Base-by-base conservation (phyloP, 2,329 filamentous ascomycete species). In the Clarireedia homoeocarpa region DNA sequence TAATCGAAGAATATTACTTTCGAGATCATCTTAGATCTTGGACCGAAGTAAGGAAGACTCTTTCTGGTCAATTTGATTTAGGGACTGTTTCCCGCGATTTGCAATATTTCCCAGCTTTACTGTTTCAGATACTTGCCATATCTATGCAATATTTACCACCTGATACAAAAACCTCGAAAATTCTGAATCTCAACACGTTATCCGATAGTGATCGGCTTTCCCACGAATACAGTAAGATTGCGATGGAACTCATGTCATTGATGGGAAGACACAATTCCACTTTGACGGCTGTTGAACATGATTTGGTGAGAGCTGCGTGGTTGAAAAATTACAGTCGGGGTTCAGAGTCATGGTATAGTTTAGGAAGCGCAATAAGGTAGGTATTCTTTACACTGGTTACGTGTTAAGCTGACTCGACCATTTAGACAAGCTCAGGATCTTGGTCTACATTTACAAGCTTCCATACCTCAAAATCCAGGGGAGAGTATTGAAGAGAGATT, bases 101-200 rank as follows among this genome's bases (percentile, higher is more conserved):
- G 1, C 52, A 53, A 5, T 61, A 49, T 44, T 59, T 61, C 48
- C 55, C 58, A 6, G 54, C 58, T 44, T 45, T 61, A 5, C 36
- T 61, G 9, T 59, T 59, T 47, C 59, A 61, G 20, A 30, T 59
- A 23, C 46, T 59, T 56, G 59, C 59, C 7, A 17, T 59, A 15
- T 51, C 48, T 10, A 24, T 59, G 12, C 58, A 58, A 24, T 61
- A 56, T 23, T 23, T 58, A 27, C 48, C 51, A 9, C 51, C 58
- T 9, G 34, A 52, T 7, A 48, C 58, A 38, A 27, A 30, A 27
- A 4, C 40, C 14, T 26, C 40, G 14, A 49, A 48, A 42, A 34
- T 38, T n/a, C 48, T 60, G 14, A 30, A 48, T 15, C 34, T 58
- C 10, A 34, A 50, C 4, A 51, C 52, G 7, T 26, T 54, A 30